Conservation (phyloP, 2,329 filamentous ascomycete genomes). For the Lecanicillium sp. region DNA sequence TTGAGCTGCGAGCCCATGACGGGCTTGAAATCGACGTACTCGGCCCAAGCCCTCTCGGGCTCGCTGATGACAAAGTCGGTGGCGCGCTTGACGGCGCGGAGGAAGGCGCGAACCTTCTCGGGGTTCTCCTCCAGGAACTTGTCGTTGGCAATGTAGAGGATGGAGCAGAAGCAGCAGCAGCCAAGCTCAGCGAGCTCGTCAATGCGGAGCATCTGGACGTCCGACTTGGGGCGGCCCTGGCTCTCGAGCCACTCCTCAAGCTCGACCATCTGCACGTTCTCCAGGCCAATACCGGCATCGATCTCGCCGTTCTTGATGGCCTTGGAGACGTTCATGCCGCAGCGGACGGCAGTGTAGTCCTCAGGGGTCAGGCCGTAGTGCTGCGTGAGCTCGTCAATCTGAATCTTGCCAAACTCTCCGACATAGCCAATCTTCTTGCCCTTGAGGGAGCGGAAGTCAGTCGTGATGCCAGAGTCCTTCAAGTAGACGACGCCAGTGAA, state of each 20-base stretch:
- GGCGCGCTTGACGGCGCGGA: slow-evolving; percentile 67
- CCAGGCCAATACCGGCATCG: slow-evolving; percentile 69
- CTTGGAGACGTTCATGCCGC: slow-evolving; percentile 75
- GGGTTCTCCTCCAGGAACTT: slow-evolving; percentile 60
- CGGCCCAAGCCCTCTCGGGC: slow-evolving; percentile 57
- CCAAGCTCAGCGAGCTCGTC: slow-evolving; percentile 73
- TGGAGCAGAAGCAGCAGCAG: slow-evolving; percentile 79
- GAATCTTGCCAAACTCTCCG: slow-evolving; percentile 76
- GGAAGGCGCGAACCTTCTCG: slow-evolving; percentile 60
- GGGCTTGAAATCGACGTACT: slow-evolving; percentile 68
- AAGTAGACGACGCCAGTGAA: slow-evolving; percentile 76
- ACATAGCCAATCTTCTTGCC: slow-evolving; percentile 76
- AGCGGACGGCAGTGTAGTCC: slow-evolving; percentile 72
- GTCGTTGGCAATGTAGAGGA: slow-evolving; percentile 76
- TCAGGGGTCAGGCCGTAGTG: slow-evolving; percentile 68
- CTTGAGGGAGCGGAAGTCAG: slow-evolving; percentile 68
- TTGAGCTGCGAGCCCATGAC: slow-evolving; percentile 62
- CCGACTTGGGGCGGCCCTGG: slow-evolving; percentile 56
- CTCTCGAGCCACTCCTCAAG: slow-evolving; percentile 66
- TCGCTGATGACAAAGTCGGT: slow-evolving; percentile 64
- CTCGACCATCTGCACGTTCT: slow-evolving; percentile 81
- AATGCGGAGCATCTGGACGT: slow-evolving; percentile 76
- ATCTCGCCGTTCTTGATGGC: slow-evolving; percentile 68
- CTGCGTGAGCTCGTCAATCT: slow-evolving; percentile 74
- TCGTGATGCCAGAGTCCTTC: slow-evolving; percentile 66